Evolutionary conservation across 192 early-diverging fungal species (phyloP), one percentile per base, ranked within the genome.

Genomic region (Phycomyces blakesleeanus): DNA sequence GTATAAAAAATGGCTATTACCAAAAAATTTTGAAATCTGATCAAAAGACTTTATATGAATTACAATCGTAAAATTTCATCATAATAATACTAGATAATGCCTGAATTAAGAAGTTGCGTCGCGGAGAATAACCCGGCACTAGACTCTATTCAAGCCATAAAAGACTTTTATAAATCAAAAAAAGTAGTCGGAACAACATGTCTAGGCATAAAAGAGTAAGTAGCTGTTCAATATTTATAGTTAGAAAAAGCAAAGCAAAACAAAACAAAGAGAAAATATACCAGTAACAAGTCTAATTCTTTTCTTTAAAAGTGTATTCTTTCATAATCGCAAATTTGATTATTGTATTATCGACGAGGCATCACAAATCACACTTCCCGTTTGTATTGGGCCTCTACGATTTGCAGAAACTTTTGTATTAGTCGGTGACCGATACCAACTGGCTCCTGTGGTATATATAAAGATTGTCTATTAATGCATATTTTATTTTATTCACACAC

Each of bases 341-440:
- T 96, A 93, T 71, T 97, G 94, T 67, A 95, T 98, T 54, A 85
- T 98, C 5, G 96, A 98, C 73, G 96, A 98, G 61, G 94, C 95
- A 9, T 93, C 95, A 15, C 96, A 98, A 73, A 84, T 98, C 24
- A 93, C 91, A 16, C 67, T 97, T 29, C 96, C 96, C 0, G 86
- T 89, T 5, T 93, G 93, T 61, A 58, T 98, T 34, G 96, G 94
- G 5, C 94, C 96, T 7, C 68, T 98, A 37, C 83, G 88, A 3
- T 88, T 81, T 60, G 89, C 93, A 0, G 71, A 85, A n/a, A 79
- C 70, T 10, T 97, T 97, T 85, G 84, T 98, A 8, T 73, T 98
- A 7, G 95, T 98, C 14, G 96, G 96, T 38, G 96, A 98, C 69
- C 90, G 96, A 63, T 91, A 96, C 69, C 96, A 98, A 72, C 79